These are phyloP conservation scores for Astragalus glycyphyllos DNA, from an alignment of 306 rosid species.

Conservation along the genomic window DNA sequence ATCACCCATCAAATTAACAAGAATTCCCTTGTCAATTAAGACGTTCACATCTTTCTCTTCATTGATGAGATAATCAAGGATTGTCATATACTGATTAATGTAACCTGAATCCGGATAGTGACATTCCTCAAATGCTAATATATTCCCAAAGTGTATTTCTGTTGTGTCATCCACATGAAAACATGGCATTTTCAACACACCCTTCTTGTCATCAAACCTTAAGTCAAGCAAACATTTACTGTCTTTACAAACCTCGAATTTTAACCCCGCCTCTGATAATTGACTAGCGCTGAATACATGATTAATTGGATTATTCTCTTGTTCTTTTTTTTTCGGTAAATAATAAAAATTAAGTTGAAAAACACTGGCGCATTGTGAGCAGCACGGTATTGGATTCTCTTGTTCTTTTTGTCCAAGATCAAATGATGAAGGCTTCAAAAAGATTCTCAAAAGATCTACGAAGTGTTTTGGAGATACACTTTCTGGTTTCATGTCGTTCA, in stretches of 20 bases:
- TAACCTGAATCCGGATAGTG: background rate
- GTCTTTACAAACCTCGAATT: constrained; percentile 18
- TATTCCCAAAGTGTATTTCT: constrained; percentile 39
- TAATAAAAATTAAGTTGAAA: no score
- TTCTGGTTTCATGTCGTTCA: background rate
- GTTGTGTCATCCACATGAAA: constrained; percentile 8
- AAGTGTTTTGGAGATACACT: no score
- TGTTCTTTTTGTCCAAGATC: background rate
- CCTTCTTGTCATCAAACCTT: background rate
- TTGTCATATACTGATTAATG: constrained; percentile 34
- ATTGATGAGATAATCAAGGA: constrained; percentile 40
- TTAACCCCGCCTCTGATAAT: constrained; percentile 44
- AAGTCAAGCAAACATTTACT: constrained; percentile 42
- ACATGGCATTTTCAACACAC: constrained; percentile 47
- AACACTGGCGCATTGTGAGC: no score
- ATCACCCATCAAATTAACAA: constrained; percentile 21
- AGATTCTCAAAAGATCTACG: constrained; percentile 20
- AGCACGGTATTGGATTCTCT: background rate
- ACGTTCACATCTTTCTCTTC: background rate
- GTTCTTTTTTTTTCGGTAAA: background rate
- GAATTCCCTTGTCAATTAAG: constrained; percentile 12
- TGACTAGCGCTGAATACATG: background rate
- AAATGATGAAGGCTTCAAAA: constrained; percentile 13
- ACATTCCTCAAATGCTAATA: constrained; percentile 52
- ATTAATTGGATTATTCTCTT: background rate